These are phyloP conservation scores for Penicillium sp. DNA, from an alignment of 2,329 filamentous ascomycete genomes.

Conservation along the genomic window DNA sequence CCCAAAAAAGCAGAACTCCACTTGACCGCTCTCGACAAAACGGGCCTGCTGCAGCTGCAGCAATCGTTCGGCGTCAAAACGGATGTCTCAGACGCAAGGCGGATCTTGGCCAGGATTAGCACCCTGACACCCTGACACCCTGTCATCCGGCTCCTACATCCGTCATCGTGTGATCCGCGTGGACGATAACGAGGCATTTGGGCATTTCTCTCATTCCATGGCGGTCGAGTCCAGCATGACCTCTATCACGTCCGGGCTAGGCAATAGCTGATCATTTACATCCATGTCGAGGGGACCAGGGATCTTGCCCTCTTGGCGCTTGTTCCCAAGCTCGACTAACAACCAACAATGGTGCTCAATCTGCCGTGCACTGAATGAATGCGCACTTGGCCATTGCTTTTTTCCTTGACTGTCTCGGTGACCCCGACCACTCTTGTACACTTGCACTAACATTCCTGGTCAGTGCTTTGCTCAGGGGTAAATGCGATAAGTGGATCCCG, in stretches of 20 bases:
- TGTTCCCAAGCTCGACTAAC: constrained; percentile 9
- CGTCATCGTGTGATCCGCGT: constrained; percentile 9
- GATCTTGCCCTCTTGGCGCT: neutral
- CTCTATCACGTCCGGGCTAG: constrained; percentile 2
- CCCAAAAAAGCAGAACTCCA: neutral
- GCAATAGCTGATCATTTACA: neutral
- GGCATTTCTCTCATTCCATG: neutral
- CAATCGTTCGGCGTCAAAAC: constrained; percentile 13
- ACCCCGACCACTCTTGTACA: neutral
- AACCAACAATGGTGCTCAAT: neutral
- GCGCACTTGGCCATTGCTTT: constrained; percentile 8
- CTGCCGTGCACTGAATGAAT: constrained; percentile 14
- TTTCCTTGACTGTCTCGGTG: neutral
- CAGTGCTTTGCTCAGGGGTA: constrained; percentile 25
- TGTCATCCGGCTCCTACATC: constrained; percentile 5
- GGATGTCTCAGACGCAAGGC: constrained; percentile 17
- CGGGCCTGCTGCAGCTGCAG: constrained; percentile 10
- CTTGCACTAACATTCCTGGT: constrained; percentile 15
- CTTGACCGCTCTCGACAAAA: constrained; percentile 1
- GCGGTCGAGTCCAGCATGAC: neutral
- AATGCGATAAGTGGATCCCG: constrained; percentile 18
- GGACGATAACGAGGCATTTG: neutral
- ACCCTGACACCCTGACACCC: neutral
- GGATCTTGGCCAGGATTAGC: constrained; percentile 14
- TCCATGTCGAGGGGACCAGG: neutral